Conservation (phyloP, 2,329 filamentous ascomycete genomes). For the Calonectria henricotiae region DNA sequence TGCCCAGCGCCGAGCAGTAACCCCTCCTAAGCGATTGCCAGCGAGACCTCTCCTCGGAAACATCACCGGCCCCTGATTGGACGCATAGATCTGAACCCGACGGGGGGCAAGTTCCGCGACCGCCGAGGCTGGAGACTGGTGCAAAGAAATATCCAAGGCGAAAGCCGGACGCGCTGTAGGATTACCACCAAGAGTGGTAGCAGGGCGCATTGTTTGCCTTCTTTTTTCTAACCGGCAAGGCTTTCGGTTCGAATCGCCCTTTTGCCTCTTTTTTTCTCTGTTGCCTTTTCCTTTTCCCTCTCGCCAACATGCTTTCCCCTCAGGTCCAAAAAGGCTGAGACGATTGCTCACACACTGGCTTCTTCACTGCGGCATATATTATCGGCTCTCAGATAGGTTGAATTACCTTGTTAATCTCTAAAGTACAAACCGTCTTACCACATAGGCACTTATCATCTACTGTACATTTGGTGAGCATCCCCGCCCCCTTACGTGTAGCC, state of each 20-base stretch:
- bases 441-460: background rate
- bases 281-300: too few species aligned
- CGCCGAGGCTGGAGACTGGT: conserved; percentile 45
- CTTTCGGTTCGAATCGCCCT: conserved; percentile 11
- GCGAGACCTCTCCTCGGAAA: conserved; percentile 42
- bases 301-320: too few species aligned
- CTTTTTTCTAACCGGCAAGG: conserved; percentile 24
- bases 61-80: conserved; percentile 46
- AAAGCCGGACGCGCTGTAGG: conserved; percentile 51
- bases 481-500: background rate
- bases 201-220: conserved; percentile 41
- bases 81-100: background rate
- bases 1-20: background rate
- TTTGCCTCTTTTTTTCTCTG: background rate
- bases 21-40: conserved; percentile 8
- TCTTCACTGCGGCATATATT: background rate
- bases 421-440: conserved; percentile 7
- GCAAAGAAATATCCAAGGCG: conserved; percentile 54
- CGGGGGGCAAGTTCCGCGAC: conserved; percentile 15
- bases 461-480: conserved; percentile 12
- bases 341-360: background rate
- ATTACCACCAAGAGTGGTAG: conserved; percentile 46
- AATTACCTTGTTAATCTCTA: background rate
- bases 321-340: background rate
- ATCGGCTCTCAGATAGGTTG: background rate